Percentiles rank a stretch among this genome's conserved stretches.
phyloP scores from a whole-genome alignment of 352 stramenopile genomes.

The Phytophthora kernoviae region DNA sequence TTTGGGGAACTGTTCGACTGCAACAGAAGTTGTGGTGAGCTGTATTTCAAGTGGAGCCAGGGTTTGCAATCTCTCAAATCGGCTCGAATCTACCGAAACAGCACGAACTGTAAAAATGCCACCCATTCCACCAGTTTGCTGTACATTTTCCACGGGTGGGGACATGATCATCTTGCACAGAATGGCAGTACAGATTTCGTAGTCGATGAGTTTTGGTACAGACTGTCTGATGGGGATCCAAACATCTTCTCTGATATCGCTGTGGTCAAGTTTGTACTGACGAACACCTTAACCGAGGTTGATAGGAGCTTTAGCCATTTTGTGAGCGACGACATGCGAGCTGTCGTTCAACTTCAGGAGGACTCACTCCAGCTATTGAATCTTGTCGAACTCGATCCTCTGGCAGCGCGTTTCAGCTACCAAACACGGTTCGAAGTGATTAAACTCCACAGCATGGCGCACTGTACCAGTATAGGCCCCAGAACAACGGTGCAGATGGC shows the following conservation, averaged over 20 bases:
- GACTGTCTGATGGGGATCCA: conserved; percentile 47
- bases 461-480: conserved; percentile 55
- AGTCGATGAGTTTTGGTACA: conserved; percentile 59
- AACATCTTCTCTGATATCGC: conserved; percentile 27
- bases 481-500: background rate
- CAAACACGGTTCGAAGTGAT: conserved; percentile 42
- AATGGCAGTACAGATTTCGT: background rate
- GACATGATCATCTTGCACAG: background rate
- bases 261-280: conserved; percentile 39
- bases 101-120: conserved; percentile 13
- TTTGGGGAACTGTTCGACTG: conserved; percentile 67
- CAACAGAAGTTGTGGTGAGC: conserved; percentile 26
- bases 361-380: conserved; percentile 46
- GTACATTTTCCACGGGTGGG: conserved; percentile 55
- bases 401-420: conserved; percentile 36
- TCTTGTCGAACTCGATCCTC: conserved; percentile 46
- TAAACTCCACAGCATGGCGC: conserved; percentile 43
- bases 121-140: conserved; percentile 53
- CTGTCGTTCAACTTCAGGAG: conserved; percentile 51
- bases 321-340: conserved; percentile 13
- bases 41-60: background rate
- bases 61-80: conserved; percentile 5
- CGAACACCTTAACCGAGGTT: background rate
- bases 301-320: conserved; percentile 1
- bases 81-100: conserved; percentile 25